Evolutionary conservation across 2,329 filamentous ascomycete genomes (phyloP).

Genomic region (Aspergillus sojae): DNA sequence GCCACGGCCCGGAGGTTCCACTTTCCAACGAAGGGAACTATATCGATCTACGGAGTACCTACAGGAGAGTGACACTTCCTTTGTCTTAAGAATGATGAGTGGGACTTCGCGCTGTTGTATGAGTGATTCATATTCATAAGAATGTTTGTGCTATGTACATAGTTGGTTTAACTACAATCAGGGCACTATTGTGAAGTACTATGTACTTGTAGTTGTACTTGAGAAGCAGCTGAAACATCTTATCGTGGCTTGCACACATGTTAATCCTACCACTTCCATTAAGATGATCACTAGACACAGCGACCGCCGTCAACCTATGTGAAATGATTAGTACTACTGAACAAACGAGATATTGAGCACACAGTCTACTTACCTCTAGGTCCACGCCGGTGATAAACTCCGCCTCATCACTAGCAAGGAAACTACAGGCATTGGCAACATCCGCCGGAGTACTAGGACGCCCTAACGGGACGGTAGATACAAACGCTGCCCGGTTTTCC

Average conservation of each 20-base stretch:
- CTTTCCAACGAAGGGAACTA: not conserved
- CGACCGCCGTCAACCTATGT: constrained; percentile 23
- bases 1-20: constrained; percentile 18
- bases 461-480: constrained; percentile 41
- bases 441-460: constrained; percentile 50
- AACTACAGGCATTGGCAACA: constrained; percentile 68
- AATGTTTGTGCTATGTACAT: not conserved
- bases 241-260: not conserved
- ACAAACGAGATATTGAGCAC: not conserved
- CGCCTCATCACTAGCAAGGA: constrained; percentile 69
- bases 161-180: not conserved
- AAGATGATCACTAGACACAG: constrained; percentile 15
- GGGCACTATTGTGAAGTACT: not conserved
- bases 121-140: too few species aligned
- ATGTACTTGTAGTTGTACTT: not conserved
- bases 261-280: not conserved
- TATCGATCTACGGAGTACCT: not conserved
- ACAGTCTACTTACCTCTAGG: constrained; percentile 53
- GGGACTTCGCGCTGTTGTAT: too few species aligned
- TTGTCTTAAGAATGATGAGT: not conserved
- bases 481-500: constrained; percentile 41
- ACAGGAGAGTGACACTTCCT: not conserved
- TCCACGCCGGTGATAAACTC: constrained; percentile 70
- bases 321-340: not conserved
- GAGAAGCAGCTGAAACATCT: not conserved